These are phyloP conservation scores for Solanum verrucosum DNA, from an alignment of 257 asterid species.

Conservation along the genomic window DNA sequence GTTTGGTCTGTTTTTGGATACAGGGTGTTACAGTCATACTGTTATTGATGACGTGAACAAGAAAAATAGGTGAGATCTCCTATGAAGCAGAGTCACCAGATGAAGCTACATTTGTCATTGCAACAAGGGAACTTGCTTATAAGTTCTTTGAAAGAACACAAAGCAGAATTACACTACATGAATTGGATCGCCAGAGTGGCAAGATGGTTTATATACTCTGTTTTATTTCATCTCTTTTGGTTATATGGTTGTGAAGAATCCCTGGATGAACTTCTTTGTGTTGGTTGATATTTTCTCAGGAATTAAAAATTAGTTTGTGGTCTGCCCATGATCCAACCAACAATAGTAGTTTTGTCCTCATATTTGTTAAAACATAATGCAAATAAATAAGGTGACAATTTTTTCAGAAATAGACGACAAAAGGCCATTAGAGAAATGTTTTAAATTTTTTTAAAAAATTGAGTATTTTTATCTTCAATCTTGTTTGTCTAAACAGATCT, in stretches of 20 bases:
- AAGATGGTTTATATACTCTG: neutral
- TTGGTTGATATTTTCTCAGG: neutral
- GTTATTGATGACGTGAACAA: constrained; percentile 72
- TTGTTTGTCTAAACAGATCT: too few relatives aligned
- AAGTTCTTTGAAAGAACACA: constrained; percentile 79
- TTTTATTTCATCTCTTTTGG: too few relatives aligned
- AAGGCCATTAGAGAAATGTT: neutral
- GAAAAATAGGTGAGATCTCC: constrained; percentile 44
- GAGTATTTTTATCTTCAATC: too few relatives aligned
- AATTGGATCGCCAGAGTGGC: constrained; percentile 49
- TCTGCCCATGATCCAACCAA: neutral
- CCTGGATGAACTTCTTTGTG: too few relatives aligned
- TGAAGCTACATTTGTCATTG: constrained; percentile 9
- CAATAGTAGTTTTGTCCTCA: neutral
- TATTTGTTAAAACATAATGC: too few relatives aligned
- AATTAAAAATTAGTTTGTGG: neutral
- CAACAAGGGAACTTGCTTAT: constrained; percentile 68
- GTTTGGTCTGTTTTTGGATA: too few relatives aligned
- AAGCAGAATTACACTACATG: constrained; percentile 64
- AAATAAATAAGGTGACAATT: neutral
- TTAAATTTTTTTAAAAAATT: too few relatives aligned
- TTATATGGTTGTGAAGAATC: too few relatives aligned
- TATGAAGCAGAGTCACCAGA: constrained; percentile 98
- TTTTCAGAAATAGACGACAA: neutral
- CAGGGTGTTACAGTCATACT: constrained; percentile 26